A percentile compares a stretch with the other conserved stretches of the same genome.
Conservation (phyloP, 2,329 filamentous ascomycete genomes). For the Penicillium sp. region DNA sequence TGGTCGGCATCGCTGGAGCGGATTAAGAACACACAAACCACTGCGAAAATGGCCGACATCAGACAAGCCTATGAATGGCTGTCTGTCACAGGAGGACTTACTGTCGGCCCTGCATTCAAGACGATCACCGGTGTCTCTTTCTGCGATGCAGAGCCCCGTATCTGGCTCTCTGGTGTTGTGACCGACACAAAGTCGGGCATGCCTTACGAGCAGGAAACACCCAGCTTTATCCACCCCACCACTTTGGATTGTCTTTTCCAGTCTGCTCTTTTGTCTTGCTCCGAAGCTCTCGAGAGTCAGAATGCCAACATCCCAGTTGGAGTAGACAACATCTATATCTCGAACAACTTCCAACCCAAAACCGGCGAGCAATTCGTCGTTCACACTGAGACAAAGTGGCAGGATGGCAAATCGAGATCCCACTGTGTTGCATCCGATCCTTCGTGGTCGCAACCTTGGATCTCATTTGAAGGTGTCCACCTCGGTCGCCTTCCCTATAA, state of each 20-base stretch:
- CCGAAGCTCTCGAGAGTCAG: constrained; percentile 13
- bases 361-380: constrained; percentile 19
- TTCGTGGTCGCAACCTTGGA: constrained; percentile 17
- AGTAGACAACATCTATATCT: constrained; percentile 21
- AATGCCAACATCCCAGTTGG: constrained; percentile 22
- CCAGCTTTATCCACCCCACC: constrained; percentile 22
- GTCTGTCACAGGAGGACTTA: constrained; percentile 22
- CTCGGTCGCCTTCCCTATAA: constrained; percentile 22
- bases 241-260: constrained; percentile 26
- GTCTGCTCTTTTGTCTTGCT: constrained; percentile 20
- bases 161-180: constrained; percentile 16
- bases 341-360: constrained; percentile 13
- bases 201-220: constrained; percentile 19
- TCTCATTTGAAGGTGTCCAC: constrained; percentile 21
- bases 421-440: constrained; percentile 20
- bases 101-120: constrained; percentile 18
- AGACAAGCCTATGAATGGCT: constrained; percentile 20
- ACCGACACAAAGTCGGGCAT: constrained; percentile 18
- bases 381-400: constrained; percentile 17
- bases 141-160: constrained; percentile 10
- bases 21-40: constrained; percentile 17
- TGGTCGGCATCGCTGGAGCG: constrained; percentile 14
- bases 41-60: constrained; percentile 13
- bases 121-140: constrained; percentile 16
- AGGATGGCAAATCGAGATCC: constrained; percentile 15